These are phyloP conservation scores for Celoporthe dispersa DNA, from an alignment of 2,329 filamentous ascomycete genomes.

Conservation along the genomic window DNA sequence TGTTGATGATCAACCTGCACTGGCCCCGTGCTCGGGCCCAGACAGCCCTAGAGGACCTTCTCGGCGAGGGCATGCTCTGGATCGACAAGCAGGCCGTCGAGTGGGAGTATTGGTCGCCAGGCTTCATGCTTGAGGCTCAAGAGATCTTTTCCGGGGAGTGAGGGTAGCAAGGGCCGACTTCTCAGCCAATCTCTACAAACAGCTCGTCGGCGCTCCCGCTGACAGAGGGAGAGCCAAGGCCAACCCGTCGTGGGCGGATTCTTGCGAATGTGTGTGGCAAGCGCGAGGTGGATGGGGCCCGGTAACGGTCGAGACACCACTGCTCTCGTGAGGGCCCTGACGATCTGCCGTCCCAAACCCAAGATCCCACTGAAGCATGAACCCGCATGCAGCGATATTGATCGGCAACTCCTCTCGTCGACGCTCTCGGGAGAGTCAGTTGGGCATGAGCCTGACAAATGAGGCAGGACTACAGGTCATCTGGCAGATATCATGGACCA, in stretches of 20 bases:
- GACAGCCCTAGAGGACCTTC: conserved; percentile 87
- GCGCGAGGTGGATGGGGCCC: too few relatives aligned
- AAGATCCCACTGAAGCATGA: neutral
- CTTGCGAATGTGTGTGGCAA: neutral
- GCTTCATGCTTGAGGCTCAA: conserved; percentile 63
- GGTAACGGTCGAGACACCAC: neutral
- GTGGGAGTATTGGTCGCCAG: conserved; percentile 92
- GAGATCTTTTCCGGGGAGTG: conserved; percentile 32
- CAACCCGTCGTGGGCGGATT: neutral
- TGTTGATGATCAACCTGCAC: conserved; percentile 82
- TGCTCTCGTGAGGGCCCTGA: neutral
- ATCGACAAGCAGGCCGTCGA: conserved; percentile 84
- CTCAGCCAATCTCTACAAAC: neutral
- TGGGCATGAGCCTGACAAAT: neutral
- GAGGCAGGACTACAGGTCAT: neutral
- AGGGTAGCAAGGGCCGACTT: neutral
- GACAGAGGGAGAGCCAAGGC: neutral
- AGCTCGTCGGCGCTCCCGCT: neutral
- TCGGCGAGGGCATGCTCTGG: conserved; percentile 91
- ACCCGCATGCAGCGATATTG: neutral
- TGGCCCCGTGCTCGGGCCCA: conserved; percentile 87
- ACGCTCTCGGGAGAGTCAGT: neutral
- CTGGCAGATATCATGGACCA: neutral
- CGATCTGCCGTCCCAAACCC: neutral
- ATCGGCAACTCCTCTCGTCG: neutral